Conservation (phyloP, 345 rosid species). For the Microthlaspi erraticum region DNA sequence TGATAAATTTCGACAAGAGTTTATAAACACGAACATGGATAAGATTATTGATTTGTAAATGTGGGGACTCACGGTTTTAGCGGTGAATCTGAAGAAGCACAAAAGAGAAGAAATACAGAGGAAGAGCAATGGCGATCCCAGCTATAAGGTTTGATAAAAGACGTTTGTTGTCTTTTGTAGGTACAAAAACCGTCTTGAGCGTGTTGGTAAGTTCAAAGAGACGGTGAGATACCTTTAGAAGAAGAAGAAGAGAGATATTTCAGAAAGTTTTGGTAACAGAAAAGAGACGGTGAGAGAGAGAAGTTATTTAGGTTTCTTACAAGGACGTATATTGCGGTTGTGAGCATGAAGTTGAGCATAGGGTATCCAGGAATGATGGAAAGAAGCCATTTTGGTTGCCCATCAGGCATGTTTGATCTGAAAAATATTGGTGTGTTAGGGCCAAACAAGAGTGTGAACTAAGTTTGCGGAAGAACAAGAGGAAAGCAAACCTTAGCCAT, state of each 20-base stretch:
- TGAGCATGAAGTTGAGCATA: constrained; percentile 91
- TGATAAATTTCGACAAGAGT: constrained; percentile 1
- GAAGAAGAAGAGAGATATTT: constrained; percentile 30
- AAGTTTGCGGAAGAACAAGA: background rate
- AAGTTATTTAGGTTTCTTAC: constrained; percentile 50
- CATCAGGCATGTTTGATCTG: constrained; percentile 86
- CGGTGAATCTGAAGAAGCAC: constrained; percentile 85
- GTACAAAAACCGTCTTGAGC: constrained; percentile 73
- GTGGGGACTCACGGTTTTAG: constrained; percentile 55
- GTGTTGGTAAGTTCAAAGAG: constrained; percentile 81
- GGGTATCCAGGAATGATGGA: constrained; percentile 88
- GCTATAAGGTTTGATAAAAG: constrained; percentile 69
- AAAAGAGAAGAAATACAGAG: constrained; percentile 62
- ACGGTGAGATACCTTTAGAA: constrained; percentile 76
- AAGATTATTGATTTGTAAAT: constrained; percentile 4
- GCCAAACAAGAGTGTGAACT: background rate
- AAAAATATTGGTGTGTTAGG: constrained; percentile 3
- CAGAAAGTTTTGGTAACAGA: constrained; percentile 9
- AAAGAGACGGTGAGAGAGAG: background rate
- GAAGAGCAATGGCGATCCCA: constrained; percentile 62
- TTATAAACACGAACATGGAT: background rate
- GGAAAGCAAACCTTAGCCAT: constrained; percentile 85
- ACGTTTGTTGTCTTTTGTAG: constrained; percentile 70
- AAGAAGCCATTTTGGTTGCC: constrained; percentile 99
- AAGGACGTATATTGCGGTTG: constrained; percentile 80